Conservation (phyloP, 2,329 filamentous ascomycete genomes). For the Trichocomaceae sp. region DNA sequence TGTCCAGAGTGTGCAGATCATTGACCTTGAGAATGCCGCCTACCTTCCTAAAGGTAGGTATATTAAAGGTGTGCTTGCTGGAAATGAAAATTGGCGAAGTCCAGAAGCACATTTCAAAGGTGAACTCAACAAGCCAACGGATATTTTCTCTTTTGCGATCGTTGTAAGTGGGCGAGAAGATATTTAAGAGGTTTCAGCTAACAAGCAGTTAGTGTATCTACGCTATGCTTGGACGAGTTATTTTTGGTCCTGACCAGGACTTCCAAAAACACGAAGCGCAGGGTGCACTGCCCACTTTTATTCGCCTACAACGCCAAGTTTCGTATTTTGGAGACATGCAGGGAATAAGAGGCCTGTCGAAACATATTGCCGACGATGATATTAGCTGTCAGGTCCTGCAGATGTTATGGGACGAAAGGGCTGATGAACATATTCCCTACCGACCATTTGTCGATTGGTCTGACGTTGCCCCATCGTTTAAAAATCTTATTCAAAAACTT, state of each 20-base stretch:
- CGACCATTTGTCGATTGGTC: too few relatives aligned
- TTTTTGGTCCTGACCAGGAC: not conserved
- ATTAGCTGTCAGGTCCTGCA: too few relatives aligned
- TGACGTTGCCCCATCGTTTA: too few relatives aligned
- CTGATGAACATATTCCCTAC: too few relatives aligned
- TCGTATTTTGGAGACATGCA: not conserved
- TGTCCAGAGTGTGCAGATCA: not conserved
- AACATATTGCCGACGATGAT: too few relatives aligned
- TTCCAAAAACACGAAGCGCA: not conserved
- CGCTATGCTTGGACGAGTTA: not conserved
- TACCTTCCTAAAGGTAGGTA: not conserved
- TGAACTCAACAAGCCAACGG: not conserved
- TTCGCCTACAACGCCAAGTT: not conserved
- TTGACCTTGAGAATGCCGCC: not conserved
- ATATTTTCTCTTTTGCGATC: not conserved
- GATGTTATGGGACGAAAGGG: too few relatives aligned
- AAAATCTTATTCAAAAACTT: too few relatives aligned
- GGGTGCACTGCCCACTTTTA: not conserved
- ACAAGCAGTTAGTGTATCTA: not conserved
- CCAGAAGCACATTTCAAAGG: not conserved
- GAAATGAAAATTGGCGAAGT: not conserved
- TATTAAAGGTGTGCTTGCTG: conserved; percentile 1
- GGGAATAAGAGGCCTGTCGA: too few relatives aligned
- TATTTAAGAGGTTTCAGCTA: too few relatives aligned
- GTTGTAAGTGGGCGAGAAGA: not conserved